These are phyloP conservation scores for Amauroascus verrucosus DNA, from an alignment of 2,329 filamentous ascomycete genomes.

Conservation along the genomic window DNA sequence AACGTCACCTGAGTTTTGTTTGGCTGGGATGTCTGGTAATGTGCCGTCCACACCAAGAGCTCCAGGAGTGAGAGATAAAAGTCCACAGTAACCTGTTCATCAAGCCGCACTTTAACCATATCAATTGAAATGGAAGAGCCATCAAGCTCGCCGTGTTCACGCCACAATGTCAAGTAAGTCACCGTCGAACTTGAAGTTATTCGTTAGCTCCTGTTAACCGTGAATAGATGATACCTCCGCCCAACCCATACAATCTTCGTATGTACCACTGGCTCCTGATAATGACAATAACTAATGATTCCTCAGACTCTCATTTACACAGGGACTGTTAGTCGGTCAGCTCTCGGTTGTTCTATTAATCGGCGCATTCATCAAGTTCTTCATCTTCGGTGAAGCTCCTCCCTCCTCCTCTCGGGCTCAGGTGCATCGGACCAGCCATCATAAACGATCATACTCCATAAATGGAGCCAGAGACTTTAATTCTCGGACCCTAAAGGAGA, in stretches of 20 bases:
- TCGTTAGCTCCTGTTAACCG: background rate
- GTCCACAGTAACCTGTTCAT: too few species aligned
- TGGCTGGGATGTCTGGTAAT: too few species aligned
- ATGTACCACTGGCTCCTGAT: background rate
- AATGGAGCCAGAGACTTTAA: slow-evolving; percentile 33
- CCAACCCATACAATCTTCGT: slow-evolving; percentile 3
- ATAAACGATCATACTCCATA: slow-evolving; percentile 63
- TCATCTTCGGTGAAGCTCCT: slow-evolving; percentile 93
- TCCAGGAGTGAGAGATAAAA: too few species aligned
- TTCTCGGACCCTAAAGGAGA: slow-evolving; percentile 38
- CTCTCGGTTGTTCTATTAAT: slow-evolving; percentile 83
- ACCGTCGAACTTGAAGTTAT: background rate
- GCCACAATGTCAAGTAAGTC: slow-evolving; percentile 2
- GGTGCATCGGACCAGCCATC: slow-evolving; percentile 63
- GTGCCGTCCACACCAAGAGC: too few species aligned
- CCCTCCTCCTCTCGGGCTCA: slow-evolving; percentile 71
- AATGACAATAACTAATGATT: background rate
- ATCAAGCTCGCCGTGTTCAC: background rate
- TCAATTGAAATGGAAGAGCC: background rate
- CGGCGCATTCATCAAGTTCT: slow-evolving; percentile 97
- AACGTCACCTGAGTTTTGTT: too few species aligned
- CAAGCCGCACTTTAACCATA: background rate
- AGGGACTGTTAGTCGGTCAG: slow-evolving; percentile 87
- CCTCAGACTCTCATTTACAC: slow-evolving; percentile 72
- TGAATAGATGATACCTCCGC: slow-evolving; percentile 2